These are phyloP conservation scores for Phytophthora podocarpi DNA, from an alignment of 352 stramenopile genomes.

Conservation along the genomic window DNA sequence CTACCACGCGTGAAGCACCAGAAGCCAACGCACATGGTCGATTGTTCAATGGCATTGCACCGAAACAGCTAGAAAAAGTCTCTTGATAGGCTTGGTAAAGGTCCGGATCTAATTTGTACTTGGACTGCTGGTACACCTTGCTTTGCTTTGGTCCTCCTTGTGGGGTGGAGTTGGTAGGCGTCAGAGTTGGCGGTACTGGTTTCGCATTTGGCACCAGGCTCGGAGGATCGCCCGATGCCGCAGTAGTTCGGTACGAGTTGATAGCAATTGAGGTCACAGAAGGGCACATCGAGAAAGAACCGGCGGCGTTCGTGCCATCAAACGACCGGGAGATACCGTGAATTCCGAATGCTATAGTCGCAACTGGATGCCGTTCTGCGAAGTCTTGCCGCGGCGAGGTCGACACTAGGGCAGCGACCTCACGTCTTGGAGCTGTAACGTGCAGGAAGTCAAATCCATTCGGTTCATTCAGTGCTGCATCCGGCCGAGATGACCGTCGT, in stretches of 20 bases:
- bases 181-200: conserved; percentile 5
- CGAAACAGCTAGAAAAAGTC: conserved; percentile 41
- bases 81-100: conserved; percentile 41
- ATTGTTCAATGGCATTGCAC: conserved; percentile 20
- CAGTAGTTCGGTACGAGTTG: conserved; percentile 7
- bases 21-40: background rate
- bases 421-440: conserved; percentile 23
- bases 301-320: background rate
- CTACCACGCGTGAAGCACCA: conserved; percentile 1
- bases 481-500: conserved; percentile 7
- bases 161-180: conserved; percentile 18
- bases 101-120: conserved; percentile 52
- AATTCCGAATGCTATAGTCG: background rate
- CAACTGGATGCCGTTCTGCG: background rate
- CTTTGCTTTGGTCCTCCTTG: conserved; percentile 17
- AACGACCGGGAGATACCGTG: background rate
- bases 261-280: conserved; percentile 18
- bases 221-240: background rate
- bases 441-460: conserved; percentile 41
- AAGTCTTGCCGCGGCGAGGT: conserved; percentile 4
- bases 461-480: conserved; percentile 12
- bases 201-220: conserved; percentile 3
- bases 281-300: conserved; percentile 14
- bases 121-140: conserved; percentile 46
- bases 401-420: background rate